Conservation (phyloP, 352 stramenopile genomes). For the Phytophthora brassicae region DNA sequence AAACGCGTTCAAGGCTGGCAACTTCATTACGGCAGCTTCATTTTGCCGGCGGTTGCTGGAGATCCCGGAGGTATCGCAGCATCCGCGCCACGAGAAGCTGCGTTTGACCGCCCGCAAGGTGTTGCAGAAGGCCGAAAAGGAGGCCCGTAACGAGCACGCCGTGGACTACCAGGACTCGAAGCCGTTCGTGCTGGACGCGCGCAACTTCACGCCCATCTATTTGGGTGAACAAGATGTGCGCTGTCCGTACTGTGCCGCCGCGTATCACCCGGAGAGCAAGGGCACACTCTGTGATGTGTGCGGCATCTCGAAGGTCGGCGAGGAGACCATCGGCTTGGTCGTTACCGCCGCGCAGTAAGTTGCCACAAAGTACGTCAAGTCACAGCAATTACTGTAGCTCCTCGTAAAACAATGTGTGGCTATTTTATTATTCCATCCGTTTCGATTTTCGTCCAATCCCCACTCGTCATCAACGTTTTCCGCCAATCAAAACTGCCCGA, state of each 20-base stretch:
- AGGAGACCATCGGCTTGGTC: constrained; percentile 96
- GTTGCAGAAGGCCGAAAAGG: constrained; percentile 98
- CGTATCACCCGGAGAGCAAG: constrained; percentile 88
- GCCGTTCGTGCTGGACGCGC: constrained; percentile 95
- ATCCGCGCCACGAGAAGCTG: constrained; percentile 93
- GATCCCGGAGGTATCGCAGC: constrained; percentile 94
- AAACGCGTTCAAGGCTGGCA: constrained; percentile 99
- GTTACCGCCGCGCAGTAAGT: constrained; percentile 62
- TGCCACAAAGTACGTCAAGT: constrained; percentile 6
- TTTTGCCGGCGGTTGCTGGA: constrained; percentile 99
- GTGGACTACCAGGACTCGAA: constrained; percentile 98
- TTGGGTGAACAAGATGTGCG: constrained; percentile 84
- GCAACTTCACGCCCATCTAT: constrained; percentile 96
- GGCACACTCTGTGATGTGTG: constrained; percentile 93
- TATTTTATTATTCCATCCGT: constrained; percentile 18
- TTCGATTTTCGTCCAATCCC: constrained; percentile 11
- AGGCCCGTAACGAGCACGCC: constrained; percentile 97
- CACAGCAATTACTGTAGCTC: not conserved
- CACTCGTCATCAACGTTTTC: not conserved
- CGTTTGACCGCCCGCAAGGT: constrained; percentile 96
- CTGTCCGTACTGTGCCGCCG: constrained; percentile 95
- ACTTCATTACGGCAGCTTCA: constrained; percentile 98
- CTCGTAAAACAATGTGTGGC: constrained; percentile 22
- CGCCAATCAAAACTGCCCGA: constrained; percentile 3
- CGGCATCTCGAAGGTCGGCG: constrained; percentile 91